Base-by-base conservation (phyloP, 306 rosid genomes). In the Datisca glomerata region DNA sequence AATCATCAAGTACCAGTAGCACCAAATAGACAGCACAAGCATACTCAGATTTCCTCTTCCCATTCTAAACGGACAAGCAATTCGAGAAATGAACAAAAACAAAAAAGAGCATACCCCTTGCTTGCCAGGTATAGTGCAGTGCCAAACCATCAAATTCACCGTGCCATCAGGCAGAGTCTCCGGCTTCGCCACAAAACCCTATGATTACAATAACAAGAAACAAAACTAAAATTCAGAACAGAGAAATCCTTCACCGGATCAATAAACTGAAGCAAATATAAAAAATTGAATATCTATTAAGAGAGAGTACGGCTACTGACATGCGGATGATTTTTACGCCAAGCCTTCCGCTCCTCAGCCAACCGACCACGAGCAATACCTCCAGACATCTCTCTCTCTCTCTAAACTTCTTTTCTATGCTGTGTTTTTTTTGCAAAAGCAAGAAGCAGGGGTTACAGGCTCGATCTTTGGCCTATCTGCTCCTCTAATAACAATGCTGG, bases 111-210 rank as follows among this genome's bases (percentile, higher is more conserved):
- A 24, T 50, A 86, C 96, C 46, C 87, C 93, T 22, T 86, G 6
- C 60, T 82, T 87, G 24, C 96, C 93, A 16, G 94, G 94, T 46
- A 87, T 82, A 22, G 86, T 87, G 75, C 96, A 87, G 79, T 87
- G 86, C 94, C 96, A 87, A 2, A 65, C 62, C 96, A 87, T 87
- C 94, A 87, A 72, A 72, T 82, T 87, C 16, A 87, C 77, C 2
- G 93, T 68, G 7, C 93, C 93, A 59, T 87, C 93, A 0, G 93
- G 41, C 13, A 66, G 45, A 40, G 82, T 76, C 78, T 82, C 93
- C 21, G 94, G 96, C 57, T 82, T 87, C 41, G 96, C 94, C 40
- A 87, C 94, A 41, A 87, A 82, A 71, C 94, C 96, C 96, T 87
- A 73, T 56, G 53, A 57, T 31, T 8, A 31, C 40, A 57, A 40